A percentile compares a stretch with the other conserved stretches of the same genome.
Conservation (phyloP, 371 early-diverging fungal genomes). For the Syncephalastrum sp. region DNA sequence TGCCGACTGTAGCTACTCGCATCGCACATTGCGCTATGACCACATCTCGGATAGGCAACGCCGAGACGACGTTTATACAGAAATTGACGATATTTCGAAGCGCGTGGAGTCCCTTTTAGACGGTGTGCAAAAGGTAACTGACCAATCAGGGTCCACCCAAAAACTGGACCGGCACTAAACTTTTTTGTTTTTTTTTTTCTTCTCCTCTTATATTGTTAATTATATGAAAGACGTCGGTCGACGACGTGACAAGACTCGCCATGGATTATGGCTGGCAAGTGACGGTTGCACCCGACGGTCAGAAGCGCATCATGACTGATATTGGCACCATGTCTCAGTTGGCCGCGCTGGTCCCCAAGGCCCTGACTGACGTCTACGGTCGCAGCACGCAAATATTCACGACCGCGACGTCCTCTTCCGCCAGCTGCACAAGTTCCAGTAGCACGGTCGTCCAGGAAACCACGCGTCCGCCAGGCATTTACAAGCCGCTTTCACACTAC, state of each 20-base stretch:
- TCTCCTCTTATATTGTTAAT: not conserved
- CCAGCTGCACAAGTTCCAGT: too few relatives aligned
- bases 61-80: slow-evolving; percentile 26
- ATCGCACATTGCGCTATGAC: slow-evolving; percentile 23
- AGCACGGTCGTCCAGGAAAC: too few relatives aligned
- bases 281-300: slow-evolving; percentile 13
- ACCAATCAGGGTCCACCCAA: not conserved
- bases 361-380: slow-evolving; percentile 20
- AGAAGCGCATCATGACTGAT: slow-evolving; percentile 22
- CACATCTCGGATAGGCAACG: slow-evolving; percentile 23
- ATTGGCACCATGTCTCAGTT: slow-evolving; percentile 20
- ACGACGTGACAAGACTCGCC: slow-evolving; percentile 22
- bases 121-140: slow-evolving; percentile 13
- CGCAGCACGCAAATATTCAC: slow-evolving; percentile 2
- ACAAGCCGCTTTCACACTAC: too few relatives aligned
- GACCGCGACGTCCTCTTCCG: not conserved
- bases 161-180: not conserved
- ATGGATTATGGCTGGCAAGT: slow-evolving; percentile 26
- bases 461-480: too few relatives aligned
- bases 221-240: slow-evolving; percentile 9
- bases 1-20: slow-evolving; percentile 25
- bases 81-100: slow-evolving; percentile 24
- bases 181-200: not conserved
- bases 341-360: slow-evolving; percentile 20
- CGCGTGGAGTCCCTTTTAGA: slow-evolving; percentile 18